A percentile compares a stretch with the other conserved stretches of the same genome.
Evolutionary conservation across 352 stramenopile species (phyloP).

Genomic region (Thraustochytrium aureum): DNA sequence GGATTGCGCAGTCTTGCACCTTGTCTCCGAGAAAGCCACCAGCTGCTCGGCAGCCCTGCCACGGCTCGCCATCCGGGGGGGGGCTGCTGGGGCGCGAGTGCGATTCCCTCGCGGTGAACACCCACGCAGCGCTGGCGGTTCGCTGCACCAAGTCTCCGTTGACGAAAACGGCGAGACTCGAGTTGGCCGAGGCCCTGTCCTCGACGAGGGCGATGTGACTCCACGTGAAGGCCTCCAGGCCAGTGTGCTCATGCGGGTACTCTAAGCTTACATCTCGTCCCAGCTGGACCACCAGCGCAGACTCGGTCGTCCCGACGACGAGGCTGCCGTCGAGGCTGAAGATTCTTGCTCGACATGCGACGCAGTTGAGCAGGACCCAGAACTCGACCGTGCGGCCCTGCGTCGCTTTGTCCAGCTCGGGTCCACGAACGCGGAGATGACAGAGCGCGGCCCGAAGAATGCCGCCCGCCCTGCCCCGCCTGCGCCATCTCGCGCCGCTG

Average conservation of each 20-base stretch:
- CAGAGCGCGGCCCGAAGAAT: too few species aligned
- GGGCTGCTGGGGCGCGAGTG: background rate
- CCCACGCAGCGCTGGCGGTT: background rate
- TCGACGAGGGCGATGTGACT: slow-evolving; percentile 28
- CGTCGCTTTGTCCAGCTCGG: too few species aligned
- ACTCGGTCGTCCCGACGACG: background rate
- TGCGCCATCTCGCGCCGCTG: too few species aligned
- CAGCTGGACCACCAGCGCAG: slow-evolving; percentile 7
- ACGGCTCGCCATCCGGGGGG: background rate
- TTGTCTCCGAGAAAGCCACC: background rate
- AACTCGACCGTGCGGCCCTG: slow-evolving; percentile 24
- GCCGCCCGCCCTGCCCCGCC: too few species aligned
- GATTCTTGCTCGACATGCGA: too few species aligned
- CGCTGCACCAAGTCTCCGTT: background rate
- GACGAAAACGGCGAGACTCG: background rate
- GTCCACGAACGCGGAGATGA: too few species aligned
- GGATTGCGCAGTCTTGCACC: slow-evolving; percentile 2
- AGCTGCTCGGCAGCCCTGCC: background rate
- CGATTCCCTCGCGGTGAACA: too few species aligned
- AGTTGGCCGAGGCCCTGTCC: background rate
- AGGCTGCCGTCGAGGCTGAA: too few species aligned
- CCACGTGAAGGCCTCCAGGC: background rate
- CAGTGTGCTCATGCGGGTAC: background rate
- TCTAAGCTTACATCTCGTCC: background rate
- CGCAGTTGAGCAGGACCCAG: background rate